A percentile compares a stretch with the other conserved stretches of the same genome.
These are phyloP conservation scores for Fusarium cicatricum DNA, from an alignment of 2,329 filamentous ascomycete species.

Conservation along the genomic window DNA sequence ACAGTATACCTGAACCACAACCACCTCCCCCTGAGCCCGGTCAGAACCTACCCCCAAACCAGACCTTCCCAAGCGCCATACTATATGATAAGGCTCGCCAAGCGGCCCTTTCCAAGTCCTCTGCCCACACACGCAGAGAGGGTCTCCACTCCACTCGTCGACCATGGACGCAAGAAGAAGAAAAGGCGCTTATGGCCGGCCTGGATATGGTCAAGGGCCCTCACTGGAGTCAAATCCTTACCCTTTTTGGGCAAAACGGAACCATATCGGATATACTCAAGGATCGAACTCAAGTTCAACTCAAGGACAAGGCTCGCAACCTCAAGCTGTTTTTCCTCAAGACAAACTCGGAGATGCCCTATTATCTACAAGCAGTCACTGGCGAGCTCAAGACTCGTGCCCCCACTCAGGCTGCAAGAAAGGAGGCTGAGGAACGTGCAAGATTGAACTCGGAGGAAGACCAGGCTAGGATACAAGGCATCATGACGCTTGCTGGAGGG, in stretches of 20 bases:
- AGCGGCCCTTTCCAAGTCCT: slow-evolving; percentile 64
- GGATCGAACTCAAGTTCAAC: slow-evolving; percentile 88
- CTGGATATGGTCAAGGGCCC: slow-evolving; percentile 89
- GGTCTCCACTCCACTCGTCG: slow-evolving; percentile 71
- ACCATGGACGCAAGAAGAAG: slow-evolving; percentile 89
- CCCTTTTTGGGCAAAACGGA: slow-evolving; percentile 81
- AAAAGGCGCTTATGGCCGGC: slow-evolving; percentile 88
- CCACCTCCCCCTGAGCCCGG: slow-evolving; percentile 43
- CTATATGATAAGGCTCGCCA: slow-evolving; percentile 68
- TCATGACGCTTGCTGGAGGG: slow-evolving; percentile 63
- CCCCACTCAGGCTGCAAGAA: slow-evolving; percentile 75
- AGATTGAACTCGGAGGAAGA: slow-evolving; percentile 67
- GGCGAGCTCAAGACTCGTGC: slow-evolving; percentile 88
- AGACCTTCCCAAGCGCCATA: slow-evolving; percentile 62
- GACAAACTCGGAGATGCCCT: slow-evolving; percentile 88
- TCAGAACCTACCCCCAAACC: slow-evolving; percentile 62
- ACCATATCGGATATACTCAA: slow-evolving; percentile 84
- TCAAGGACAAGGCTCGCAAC: slow-evolving; percentile 92
- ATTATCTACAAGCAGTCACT: slow-evolving; percentile 86
- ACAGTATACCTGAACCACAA: slow-evolving; percentile 48
- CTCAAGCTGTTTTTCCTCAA: slow-evolving; percentile 92
- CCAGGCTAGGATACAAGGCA: slow-evolving; percentile 66
- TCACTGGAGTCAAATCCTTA: slow-evolving; percentile 92
- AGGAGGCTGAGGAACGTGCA: slow-evolving; percentile 71
- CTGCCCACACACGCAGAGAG: slow-evolving; percentile 63